A percentile compares a stretch with the other conserved stretches of the same genome.
These are phyloP conservation scores for Zygoascus sp. DNA, from an alignment of 1,139 yeast genomes.

Conservation along the genomic window DNA sequence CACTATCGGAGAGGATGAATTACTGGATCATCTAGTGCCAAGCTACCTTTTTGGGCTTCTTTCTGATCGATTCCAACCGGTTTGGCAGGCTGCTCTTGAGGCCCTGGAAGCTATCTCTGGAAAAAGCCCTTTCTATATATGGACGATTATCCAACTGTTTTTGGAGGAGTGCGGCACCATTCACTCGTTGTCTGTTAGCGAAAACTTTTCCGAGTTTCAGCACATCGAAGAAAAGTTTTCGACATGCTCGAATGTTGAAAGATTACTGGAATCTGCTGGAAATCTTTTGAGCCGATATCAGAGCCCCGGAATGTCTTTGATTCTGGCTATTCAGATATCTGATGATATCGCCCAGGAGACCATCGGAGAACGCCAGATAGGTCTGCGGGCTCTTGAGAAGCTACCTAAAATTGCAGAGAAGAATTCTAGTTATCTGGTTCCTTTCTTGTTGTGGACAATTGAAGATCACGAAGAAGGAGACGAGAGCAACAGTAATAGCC, in stretches of 20 bases:
- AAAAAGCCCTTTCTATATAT: constrained; percentile 24
- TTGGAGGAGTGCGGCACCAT: background rate
- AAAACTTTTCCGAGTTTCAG: background rate
- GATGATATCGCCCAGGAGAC: constrained; percentile 2
- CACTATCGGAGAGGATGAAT: constrained; percentile 37
- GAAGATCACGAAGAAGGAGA: constrained; percentile 33
- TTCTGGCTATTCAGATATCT: background rate
- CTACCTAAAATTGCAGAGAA: constrained; percentile 66
- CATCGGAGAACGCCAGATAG: constrained; percentile 13
- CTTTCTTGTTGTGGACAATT: constrained; percentile 37
- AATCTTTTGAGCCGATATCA: constrained; percentile 1
- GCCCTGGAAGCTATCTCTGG: constrained; percentile 47
- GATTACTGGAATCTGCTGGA: background rate
- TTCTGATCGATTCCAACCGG: constrained; percentile 74
- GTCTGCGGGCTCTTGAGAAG: constrained; percentile 40
- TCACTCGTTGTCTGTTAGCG: background rate
- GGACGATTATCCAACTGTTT: constrained; percentile 26
- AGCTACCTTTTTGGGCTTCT: constrained; percentile 68
- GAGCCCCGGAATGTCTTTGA: background rate
- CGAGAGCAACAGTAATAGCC: constrained; percentile 22
- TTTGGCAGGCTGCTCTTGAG: constrained; percentile 73
- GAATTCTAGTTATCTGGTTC: constrained; percentile 52
- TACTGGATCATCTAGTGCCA: constrained; percentile 45
- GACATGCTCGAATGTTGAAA: constrained; percentile 15
- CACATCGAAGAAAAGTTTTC: background rate